phyloP scores from a whole-genome alignment of 179 eudicot species.

The Carnegiea gigantea region DNA sequence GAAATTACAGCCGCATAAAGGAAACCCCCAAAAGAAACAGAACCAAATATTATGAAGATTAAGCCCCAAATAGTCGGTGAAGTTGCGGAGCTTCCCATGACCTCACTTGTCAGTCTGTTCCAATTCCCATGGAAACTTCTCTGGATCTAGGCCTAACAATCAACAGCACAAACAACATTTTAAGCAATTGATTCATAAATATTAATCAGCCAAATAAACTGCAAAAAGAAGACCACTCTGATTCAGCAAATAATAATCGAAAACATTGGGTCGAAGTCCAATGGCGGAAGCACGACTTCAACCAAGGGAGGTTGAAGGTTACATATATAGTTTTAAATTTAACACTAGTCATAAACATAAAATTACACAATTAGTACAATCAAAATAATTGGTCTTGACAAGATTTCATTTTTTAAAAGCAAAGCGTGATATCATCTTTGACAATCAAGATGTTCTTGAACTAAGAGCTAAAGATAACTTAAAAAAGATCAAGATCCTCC shows the following conservation, averaged over 20 bases:
- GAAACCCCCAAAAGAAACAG: constrained; percentile 40
- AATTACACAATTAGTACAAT: too few relatives aligned
- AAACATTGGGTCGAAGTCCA: neutral
- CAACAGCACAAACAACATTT: neutral
- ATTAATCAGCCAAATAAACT: neutral
- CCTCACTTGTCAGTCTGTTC: neutral
- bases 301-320: too few relatives aligned
- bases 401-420: too few relatives aligned
- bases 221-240: neutral
- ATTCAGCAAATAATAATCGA: neutral
- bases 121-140: neutral
- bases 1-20: constrained; percentile 54
- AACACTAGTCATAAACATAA: too few relatives aligned
- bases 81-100: constrained; percentile 14
- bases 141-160: neutral
- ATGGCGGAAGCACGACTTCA: too few relatives aligned
- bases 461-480: too few relatives aligned
- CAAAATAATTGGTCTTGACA: too few relatives aligned
- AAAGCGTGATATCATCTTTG: too few relatives aligned
- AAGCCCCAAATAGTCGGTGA: constrained; percentile 37
- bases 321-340: too few relatives aligned
- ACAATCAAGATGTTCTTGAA: too few relatives aligned
- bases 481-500: too few relatives aligned
- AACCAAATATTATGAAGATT: constrained; percentile 46
- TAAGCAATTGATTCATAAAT: neutral